Evolutionary conservation across 371 early-diverging fungal species (phyloP).

Genomic region (Actinomucor elegans): DNA sequence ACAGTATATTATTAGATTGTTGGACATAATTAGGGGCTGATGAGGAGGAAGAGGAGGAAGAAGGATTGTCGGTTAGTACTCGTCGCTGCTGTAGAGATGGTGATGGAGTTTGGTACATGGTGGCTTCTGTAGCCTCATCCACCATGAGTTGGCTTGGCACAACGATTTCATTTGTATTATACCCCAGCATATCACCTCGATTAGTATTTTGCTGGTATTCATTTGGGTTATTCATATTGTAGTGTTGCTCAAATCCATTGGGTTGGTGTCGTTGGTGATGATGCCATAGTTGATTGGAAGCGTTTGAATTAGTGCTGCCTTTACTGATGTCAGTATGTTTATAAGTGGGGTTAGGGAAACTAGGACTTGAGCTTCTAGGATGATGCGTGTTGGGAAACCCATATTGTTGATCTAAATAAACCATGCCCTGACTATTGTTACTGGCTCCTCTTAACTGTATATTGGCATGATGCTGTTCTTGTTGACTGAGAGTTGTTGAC

Average conservation of each 20-base stretch:
- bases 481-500: background rate
- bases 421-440: background rate
- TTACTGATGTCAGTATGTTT: background rate
- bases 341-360: too few species aligned
- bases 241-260: background rate
- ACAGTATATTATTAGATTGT: background rate
- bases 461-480: too few species aligned
- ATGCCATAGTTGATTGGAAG: background rate
- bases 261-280: background rate
- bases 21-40: background rate
- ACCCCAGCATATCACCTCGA: background rate
- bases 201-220: too few species aligned
- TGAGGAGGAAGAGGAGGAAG: background rate
- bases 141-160: slow-evolving; percentile 8
- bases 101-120: background rate
- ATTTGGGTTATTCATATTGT: background rate
- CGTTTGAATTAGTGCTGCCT: background rate
- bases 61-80: too few species aligned
- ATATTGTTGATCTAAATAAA: slow-evolving; percentile 3
- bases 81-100: background rate
- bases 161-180: slow-evolving; percentile 1
- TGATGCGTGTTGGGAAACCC: background rate
- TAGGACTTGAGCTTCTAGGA: background rate
- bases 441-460: too few species aligned
- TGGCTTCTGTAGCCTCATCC: background rate